Percentiles rank a stretch among this genome's conserved stretches.
These are phyloP conservation scores for Cutaneotrichosporon sp. DNA, from an alignment of 1,284 basidiomycete genomes.

Conservation along the genomic window DNA sequence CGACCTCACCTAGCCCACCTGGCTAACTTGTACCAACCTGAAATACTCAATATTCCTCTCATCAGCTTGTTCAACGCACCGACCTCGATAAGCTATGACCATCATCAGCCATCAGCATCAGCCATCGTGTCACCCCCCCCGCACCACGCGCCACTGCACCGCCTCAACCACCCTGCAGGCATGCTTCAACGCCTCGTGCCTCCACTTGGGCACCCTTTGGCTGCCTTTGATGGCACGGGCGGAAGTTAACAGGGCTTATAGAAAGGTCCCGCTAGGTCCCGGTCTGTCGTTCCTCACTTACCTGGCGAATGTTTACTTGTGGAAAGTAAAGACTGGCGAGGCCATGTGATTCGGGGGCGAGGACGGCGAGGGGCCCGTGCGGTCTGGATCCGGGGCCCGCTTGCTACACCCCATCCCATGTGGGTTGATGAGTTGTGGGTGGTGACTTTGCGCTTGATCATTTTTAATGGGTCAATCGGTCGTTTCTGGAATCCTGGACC, in stretches of 20 bases:
- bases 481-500: too few relatives aligned
- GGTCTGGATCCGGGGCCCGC: neutral
- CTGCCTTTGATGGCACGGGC: neutral
- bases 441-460: too few relatives aligned
- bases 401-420: neutral
- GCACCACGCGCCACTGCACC: neutral
- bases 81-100: neutral
- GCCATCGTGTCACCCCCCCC: neutral
- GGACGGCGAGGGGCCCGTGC: neutral
- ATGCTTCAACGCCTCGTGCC: neutral
- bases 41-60: neutral
- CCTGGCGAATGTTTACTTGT: neutral
- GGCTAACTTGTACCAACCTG: neutral
- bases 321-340: neutral
- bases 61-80: neutral
- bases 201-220: neutral
- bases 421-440: too few relatives aligned
- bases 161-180: neutral
- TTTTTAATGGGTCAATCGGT: too few relatives aligned
- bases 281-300: neutral
- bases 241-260: neutral
- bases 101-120: neutral
- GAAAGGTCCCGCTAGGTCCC: slow-evolving; percentile 2
- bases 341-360: neutral
- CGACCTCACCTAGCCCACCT: too few relatives aligned